Evolutionary conservation across 176 grass and related monocot species (phyloP).

Genomic region (Eleusine indica): DNA sequence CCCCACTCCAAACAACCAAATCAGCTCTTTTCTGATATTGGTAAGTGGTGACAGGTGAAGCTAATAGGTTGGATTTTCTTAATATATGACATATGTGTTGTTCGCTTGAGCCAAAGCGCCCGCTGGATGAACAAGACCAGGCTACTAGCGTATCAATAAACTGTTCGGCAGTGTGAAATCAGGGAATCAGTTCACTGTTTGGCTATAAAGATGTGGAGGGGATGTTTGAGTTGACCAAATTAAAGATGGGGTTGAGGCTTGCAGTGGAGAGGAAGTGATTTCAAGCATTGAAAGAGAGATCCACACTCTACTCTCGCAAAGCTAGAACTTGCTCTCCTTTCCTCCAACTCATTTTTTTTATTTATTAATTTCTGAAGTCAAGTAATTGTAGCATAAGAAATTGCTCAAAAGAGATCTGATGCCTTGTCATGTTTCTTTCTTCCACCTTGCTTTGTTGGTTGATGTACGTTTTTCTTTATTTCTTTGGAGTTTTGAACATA

Average conservation of each 20-base stretch:
- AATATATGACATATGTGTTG: not conserved
- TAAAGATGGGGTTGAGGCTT: constrained; percentile 13
- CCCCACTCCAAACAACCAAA: not conserved
- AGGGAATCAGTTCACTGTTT: constrained; percentile 32
- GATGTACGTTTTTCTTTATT: not conserved
- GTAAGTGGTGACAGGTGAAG: not conserved
- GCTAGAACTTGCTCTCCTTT: not conserved
- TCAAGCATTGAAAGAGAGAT: not conserved
- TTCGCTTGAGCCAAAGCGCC: not conserved
- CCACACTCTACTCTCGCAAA: not conserved
- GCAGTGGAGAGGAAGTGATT: constrained; percentile 41
- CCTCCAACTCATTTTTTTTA: not conserved
- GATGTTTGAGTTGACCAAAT: constrained; percentile 8
- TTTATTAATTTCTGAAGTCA: not conserved
- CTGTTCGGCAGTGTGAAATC: constrained; percentile 20
- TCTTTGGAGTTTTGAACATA: not conserved
- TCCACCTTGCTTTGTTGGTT: not conserved
- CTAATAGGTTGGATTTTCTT: not conserved
- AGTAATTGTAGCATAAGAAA: too few species aligned
- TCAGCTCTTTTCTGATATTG: not conserved
- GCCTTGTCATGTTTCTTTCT: too few species aligned
- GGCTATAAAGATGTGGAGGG: not conserved
- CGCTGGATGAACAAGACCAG: constrained; percentile 14
- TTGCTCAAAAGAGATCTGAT: too few species aligned
- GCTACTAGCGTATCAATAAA: constrained; percentile 31